phyloP scores from a whole-genome alignment of 1,284 basidiomycete genomes.

The Ganoderma lingzhi region DNA sequence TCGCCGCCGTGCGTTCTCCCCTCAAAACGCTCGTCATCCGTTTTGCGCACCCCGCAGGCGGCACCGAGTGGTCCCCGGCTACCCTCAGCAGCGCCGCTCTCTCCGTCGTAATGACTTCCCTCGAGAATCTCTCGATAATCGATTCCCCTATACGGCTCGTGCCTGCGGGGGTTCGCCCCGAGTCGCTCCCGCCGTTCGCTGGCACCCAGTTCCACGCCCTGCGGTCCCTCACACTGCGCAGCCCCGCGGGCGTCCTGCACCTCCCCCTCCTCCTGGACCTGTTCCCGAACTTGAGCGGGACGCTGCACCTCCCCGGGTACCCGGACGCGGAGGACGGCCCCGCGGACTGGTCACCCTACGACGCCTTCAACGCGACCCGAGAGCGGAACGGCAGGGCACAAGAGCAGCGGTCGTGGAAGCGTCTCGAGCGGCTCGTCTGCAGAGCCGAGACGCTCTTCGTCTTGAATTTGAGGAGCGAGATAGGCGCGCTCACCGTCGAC shows the following conservation, averaged over 20 bases:
- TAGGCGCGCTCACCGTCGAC: background rate
- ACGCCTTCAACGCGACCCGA: background rate
- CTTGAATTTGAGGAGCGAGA: background rate
- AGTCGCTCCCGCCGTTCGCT: too few relatives aligned
- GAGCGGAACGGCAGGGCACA: background rate
- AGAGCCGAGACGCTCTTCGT: background rate
- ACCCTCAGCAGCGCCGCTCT: background rate
- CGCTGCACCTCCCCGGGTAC: background rate
- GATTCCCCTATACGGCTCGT: background rate
- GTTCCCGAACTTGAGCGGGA: background rate
- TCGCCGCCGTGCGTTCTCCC: background rate
- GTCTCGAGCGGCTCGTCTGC: background rate
- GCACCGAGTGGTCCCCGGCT: background rate
- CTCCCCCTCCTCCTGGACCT: background rate
- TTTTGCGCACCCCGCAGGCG: too few relatives aligned
- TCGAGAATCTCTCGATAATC: background rate
- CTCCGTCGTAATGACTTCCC: background rate
- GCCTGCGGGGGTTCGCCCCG: background rate
- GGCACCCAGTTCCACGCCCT: background rate
- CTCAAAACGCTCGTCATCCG: background rate
- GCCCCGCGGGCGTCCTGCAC: background rate
- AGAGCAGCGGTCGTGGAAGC: background rate
- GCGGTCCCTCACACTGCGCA: background rate
- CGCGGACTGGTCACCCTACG: background rate
- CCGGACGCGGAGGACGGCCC: too few relatives aligned